Evolutionary conservation across 2,329 filamentous ascomycete genomes (phyloP).

Genomic region (Xenosphaeropsis pyriputrescens): DNA sequence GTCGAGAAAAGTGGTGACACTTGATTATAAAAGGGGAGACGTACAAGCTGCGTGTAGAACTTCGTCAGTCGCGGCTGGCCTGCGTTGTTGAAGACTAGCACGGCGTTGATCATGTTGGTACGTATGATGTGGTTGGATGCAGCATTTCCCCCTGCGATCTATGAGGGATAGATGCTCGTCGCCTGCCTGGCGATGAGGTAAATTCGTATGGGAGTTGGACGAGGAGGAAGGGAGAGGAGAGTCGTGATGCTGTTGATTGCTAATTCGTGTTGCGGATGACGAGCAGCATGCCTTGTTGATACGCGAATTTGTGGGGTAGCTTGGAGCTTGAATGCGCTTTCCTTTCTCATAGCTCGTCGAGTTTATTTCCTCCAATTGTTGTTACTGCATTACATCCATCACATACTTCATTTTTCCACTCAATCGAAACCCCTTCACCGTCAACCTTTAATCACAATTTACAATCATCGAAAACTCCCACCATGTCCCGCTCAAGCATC

Average conservation of each 20-base stretch:
- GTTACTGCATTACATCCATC: no score
- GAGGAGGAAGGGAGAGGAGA: no score
- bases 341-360: no score
- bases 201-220: no score
- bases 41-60: constrained; percentile 92
- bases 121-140: no score
- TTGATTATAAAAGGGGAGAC: constrained; percentile 7
- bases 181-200: neutral
- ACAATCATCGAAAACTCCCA: neutral
- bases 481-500: neutral
- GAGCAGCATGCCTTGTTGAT: neutral
- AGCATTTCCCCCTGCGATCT: neutral
- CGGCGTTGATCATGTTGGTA: constrained; percentile 82
- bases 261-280: neutral
- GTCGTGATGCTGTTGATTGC: no score
- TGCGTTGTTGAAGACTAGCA: constrained; percentile 96
- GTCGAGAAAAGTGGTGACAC: neutral
- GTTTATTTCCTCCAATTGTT: no score
- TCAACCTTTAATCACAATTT: neutral
- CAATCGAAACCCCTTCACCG: neutral
- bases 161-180: neutral
- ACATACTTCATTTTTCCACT: no score
- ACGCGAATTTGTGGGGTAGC: no score
- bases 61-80: constrained; percentile 94
- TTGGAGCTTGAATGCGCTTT: no score